A percentile compares a stretch with the other conserved stretches of the same genome.
Conservation (phyloP, 108 stramenopile species). For the Skeletonema menzelii region DNA sequence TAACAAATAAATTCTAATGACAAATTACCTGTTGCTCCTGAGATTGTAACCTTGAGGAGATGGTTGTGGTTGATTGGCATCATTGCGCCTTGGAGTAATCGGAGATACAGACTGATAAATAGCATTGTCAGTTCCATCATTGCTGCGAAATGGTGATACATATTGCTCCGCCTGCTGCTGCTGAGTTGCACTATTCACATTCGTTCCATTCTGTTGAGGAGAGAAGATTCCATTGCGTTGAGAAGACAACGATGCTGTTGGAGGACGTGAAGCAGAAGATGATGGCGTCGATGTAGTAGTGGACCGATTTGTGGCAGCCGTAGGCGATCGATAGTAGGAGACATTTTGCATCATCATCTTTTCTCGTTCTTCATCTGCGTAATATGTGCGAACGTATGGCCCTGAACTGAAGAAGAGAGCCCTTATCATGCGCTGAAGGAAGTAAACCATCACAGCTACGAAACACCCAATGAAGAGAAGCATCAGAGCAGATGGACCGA, state of each 20-base stretch:
- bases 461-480: conserved; percentile 25
- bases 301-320: conserved; percentile 17
- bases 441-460: conserved; percentile 12
- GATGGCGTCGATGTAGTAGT: conserved; percentile 7
- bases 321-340: conserved; percentile 33
- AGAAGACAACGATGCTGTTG: conserved; percentile 26
- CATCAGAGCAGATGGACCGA: conserved; percentile 25
- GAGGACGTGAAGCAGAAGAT: conserved; percentile 7
- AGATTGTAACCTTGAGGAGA: not conserved
- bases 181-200: not conserved
- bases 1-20: not conserved
- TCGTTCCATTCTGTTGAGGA: conserved; percentile 12
- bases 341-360: conserved; percentile 38
- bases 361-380: conserved; percentile 39
- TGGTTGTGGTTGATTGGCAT: not conserved
- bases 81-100: conserved; percentile 26
- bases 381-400: conserved; percentile 29
- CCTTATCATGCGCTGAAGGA: conserved; percentile 8
- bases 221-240: conserved; percentile 44
- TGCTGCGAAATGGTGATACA: conserved; percentile 18
- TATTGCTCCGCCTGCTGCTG: conserved; percentile 11
- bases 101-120: conserved; percentile 37
- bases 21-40: conserved; percentile 1
- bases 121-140: conserved; percentile 21
- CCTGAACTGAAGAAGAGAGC: conserved; percentile 22